Evolutionary conservation across 805 yeast species (phyloP), one percentile per base, ranked within the genome.

Genomic region (Yarrowia sp.): DNA sequence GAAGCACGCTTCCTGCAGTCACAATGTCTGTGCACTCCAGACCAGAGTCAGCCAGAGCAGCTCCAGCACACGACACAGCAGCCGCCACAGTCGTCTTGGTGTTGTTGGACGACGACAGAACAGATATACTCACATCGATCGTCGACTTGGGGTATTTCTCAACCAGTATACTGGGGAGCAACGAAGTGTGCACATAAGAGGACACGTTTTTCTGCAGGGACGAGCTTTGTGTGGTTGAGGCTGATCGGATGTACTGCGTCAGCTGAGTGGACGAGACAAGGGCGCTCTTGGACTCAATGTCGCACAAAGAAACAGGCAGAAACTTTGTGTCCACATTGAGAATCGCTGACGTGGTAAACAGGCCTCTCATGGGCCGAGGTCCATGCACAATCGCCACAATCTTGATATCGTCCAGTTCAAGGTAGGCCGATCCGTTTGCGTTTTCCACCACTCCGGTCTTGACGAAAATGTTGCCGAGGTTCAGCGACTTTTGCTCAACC

Each of bases 91-190:
- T 77, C 12, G 75, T 70, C 53, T 72, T 71, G 16, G 69, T 42
- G 35, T 72, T 75, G 41, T 79, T 78, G 48, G 84, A 76, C 48
- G 78, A 72, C 8, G 88, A 82, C 38, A 93, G 82, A 8, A 94
- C 80, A 48, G 89, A 85, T 7, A 95, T 81, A 71, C 88, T 89
- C 15, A 94, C 84, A 74, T 89, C 95, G 69, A 94, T 91, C 19
- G 93, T 87, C 2, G 97, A 90, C 77, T 94, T 94, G 5, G 98
- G 98, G 77, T 95, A 95, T 71, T 88, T 87, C 14, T 85, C 85
- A 42, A 91, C 79, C 19, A 88, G 72, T 1, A 90, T 81, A 1
- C 87, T 78, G 9, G 89, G 85, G 32, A 82, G 75, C 16, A 87
- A 74, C 49, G 88, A 78, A 4, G 87, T 81, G 67, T 84, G 83